These are phyloP conservation scores for Gaertneriomyces sp. DNA, from an alignment of 192 early-diverging fungal genomes.

Conservation along the genomic window DNA sequence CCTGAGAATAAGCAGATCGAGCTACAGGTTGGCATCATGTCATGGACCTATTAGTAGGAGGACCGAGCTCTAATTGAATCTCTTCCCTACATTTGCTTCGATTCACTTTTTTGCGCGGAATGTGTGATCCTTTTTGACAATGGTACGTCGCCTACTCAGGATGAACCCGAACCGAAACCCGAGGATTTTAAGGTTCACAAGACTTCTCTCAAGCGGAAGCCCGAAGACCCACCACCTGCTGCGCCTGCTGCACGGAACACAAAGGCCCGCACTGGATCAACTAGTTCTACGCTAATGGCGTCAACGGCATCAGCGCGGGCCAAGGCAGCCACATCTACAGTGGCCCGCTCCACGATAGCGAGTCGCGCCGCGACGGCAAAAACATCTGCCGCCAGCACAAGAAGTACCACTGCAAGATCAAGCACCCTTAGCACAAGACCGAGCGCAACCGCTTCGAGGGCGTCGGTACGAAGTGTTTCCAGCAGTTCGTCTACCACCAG, in stretches of 20 bases:
- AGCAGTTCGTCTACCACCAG: neutral
- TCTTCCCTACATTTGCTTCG: neutral
- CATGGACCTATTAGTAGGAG: neutral
- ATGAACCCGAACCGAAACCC: constrained; percentile 3
- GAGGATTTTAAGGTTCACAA: constrained; percentile 31
- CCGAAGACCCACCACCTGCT: constrained; percentile 6
- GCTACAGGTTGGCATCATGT: constrained; percentile 2
- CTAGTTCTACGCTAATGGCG: neutral
- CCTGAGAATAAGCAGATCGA: neutral
- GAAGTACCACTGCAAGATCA: constrained; percentile 3
- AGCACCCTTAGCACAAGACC: neutral
- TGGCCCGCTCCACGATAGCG: neutral
- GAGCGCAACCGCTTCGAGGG: constrained; percentile 10
- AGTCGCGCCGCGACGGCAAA: constrained; percentile 4
- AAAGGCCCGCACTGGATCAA: neutral
- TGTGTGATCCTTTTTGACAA: neutral
- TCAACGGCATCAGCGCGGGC: constrained; percentile 2
- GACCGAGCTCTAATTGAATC: neutral
- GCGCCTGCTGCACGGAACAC: constrained; percentile 13
- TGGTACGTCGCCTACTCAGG: neutral
- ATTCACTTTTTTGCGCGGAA: neutral
- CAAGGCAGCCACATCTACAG: neutral
- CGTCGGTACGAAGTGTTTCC: neutral
- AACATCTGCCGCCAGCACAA: constrained; percentile 8
- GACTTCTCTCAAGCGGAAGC: constrained; percentile 30